Conservation (phyloP, 2,329 filamentous ascomycete species). For the Nemania sp. region DNA sequence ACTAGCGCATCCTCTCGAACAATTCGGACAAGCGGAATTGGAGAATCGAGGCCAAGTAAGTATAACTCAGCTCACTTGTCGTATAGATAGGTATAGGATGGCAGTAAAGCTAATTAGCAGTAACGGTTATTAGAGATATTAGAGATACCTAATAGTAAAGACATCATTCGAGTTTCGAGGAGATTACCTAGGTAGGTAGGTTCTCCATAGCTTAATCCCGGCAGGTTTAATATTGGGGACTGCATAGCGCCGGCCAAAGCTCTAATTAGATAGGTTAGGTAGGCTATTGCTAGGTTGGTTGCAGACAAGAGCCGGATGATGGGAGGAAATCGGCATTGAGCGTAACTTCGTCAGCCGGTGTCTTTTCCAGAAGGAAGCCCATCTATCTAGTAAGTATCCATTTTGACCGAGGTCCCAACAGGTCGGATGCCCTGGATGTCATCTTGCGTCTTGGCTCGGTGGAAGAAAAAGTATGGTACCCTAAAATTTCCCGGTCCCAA, state of each 20-base stretch:
- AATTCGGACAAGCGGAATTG: constrained; percentile 9
- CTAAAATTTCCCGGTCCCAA: constrained; percentile 19
- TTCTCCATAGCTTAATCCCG: neutral
- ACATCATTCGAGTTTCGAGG: neutral
- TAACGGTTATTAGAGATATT: neutral
- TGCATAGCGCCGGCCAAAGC: neutral
- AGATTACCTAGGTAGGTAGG: neutral
- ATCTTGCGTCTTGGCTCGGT: constrained; percentile 1
- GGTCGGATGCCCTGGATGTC: constrained; percentile 20
- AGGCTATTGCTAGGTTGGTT: neutral
- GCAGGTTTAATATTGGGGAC: neutral
- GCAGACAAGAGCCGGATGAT: neutral
- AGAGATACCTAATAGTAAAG: neutral
- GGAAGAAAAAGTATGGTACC: constrained; percentile 14
- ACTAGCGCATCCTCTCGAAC: constrained; percentile 3
- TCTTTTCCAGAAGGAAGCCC: constrained; percentile 3
- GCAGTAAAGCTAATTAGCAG: constrained; percentile 5
- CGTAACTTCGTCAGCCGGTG: neutral
- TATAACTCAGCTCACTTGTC: too few species aligned
- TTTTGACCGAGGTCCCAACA: constrained; percentile 6
- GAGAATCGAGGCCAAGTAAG: too few species aligned
- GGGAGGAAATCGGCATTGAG: neutral
- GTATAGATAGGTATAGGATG: neutral
- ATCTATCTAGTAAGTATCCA: neutral
- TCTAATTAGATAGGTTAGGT: neutral